Base-by-base conservation (phyloP, 495 filamentous ascomycete genomes). In the Hamigera avellanea region DNA sequence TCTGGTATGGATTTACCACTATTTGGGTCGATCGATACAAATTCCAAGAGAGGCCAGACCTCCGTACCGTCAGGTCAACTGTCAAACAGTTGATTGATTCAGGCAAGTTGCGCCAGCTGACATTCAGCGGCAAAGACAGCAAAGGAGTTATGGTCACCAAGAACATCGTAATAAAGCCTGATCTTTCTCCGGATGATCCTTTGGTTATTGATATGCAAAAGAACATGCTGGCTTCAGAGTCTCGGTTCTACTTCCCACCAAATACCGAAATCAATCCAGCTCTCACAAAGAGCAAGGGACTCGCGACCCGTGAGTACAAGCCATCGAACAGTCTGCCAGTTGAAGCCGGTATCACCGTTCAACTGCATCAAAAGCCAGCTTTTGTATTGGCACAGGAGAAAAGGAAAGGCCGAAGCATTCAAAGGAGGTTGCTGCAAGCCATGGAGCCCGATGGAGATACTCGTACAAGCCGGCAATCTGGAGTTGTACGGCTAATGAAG, bases 1-100 rank as follows among this genome's bases (percentile, higher is more conserved):
- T 95, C 3, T 81, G 76, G 56, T 72, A 76, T 45, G 77, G 83
- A n/a, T 76, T 86, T 42, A 55, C 67, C 8, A 67, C 64, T 2
- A 55, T 66, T 26, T 86, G 79, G 76, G 56, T 65, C 17, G 76
- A n/a, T n/a, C n/a, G 77, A 40, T 57, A 43, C 15, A 64, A 57
- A 8, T 48, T 52, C 41, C 58, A 56, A 32, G 61, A 56, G 42
- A 59, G 43, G 14, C 72, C 75, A 1, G 75, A 70, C 56, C 63
- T 55, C 35, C 57, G 51, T 41, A 80, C 67, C 18, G 48, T 69
- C 25, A 66, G 64, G 19, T 64, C 57, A 4, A 62, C 77, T 0
- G 57, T 91, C 36, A 80, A 82, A 37, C 52, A 61, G 17, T 52
- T 89, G 36, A 59, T 82, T 29, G 67, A 72, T 42, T 55, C 62